Evolutionary conservation across 495 filamentous ascomycete genomes (phyloP).

Genomic region (Aspergillus biplanus): DNA sequence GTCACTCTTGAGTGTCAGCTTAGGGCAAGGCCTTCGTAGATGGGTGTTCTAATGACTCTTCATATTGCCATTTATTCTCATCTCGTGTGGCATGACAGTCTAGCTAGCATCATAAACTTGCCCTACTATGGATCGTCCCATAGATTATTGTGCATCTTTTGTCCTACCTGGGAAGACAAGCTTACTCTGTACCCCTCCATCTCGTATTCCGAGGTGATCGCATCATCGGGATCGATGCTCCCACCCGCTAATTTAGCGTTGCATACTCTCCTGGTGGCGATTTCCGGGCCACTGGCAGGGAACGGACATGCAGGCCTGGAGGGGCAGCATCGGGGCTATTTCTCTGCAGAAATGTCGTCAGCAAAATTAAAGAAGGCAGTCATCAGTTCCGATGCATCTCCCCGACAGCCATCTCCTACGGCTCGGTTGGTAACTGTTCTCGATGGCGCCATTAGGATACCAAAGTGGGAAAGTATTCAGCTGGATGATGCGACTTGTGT

Average conservation of each 20-base stretch:
- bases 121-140: background rate
- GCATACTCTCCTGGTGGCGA: background rate
- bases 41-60: background rate
- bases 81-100: background rate
- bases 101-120: too few relatives aligned
- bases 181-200: background rate
- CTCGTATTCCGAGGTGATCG: background rate
- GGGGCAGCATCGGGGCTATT: background rate
- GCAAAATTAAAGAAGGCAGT: background rate
- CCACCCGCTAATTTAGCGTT: slow-evolving; percentile 5
- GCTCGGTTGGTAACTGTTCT: background rate
- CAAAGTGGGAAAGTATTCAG: background rate
- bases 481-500: background rate
- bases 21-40: background rate
- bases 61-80: background rate
- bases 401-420: background rate
- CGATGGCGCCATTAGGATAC: background rate
- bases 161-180: background rate
- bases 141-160: background rate
- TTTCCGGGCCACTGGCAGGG: background rate
- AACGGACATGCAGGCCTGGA: background rate
- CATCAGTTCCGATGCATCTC: background rate
- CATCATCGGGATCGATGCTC: background rate
- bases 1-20: too few relatives aligned
- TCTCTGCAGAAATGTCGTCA: background rate